Evolutionary conservation across 495 filamentous ascomycete species (phyloP).

Genomic region (Aeminium ludgeri): DNA sequence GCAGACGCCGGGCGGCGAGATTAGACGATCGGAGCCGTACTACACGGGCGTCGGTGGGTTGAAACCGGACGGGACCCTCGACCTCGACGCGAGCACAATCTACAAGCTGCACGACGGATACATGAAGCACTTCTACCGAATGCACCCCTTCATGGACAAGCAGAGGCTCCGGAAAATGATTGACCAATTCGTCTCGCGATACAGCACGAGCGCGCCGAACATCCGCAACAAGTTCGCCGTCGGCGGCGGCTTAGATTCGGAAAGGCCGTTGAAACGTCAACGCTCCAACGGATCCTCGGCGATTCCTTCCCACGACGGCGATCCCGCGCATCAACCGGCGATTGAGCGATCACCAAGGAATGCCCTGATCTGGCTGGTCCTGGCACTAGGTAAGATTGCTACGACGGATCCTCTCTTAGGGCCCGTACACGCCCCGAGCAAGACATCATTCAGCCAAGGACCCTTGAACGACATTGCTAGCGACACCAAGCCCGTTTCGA

Average conservation of each 20-base stretch:
- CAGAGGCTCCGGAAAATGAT: conserved; percentile 31
- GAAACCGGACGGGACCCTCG: conserved; percentile 42
- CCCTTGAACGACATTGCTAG: not conserved
- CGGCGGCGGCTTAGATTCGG: conserved; percentile 5
- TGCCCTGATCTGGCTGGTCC: conserved; percentile 60
- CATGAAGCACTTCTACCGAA: conserved; percentile 59
- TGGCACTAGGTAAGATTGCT: conserved; percentile 76
- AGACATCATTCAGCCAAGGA: conserved; percentile 40
- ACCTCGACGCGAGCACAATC: conserved; percentile 44
- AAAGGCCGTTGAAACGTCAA: conserved; percentile 37
- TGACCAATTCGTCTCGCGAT: conserved; percentile 29
- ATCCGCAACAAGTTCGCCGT: not conserved
- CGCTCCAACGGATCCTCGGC: conserved; percentile 20
- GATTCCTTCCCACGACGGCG: not conserved
- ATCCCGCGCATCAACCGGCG: not conserved
- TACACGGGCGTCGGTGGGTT: conserved; percentile 31
- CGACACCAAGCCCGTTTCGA: conserved; percentile 1
- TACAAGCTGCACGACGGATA: conserved; percentile 51
- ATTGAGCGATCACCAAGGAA: conserved; percentile 46
- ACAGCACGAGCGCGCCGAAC: conserved; percentile 12
- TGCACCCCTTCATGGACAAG: conserved; percentile 73
- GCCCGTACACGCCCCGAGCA: conserved; percentile 40
- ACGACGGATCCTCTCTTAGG: too few species aligned
- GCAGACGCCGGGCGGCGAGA: conserved; percentile 5
- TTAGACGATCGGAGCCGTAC: conserved; percentile 8